These are phyloP conservation scores for Clitoria ternatea DNA, from an alignment of 306 rosid species.

Conservation along the genomic window DNA sequence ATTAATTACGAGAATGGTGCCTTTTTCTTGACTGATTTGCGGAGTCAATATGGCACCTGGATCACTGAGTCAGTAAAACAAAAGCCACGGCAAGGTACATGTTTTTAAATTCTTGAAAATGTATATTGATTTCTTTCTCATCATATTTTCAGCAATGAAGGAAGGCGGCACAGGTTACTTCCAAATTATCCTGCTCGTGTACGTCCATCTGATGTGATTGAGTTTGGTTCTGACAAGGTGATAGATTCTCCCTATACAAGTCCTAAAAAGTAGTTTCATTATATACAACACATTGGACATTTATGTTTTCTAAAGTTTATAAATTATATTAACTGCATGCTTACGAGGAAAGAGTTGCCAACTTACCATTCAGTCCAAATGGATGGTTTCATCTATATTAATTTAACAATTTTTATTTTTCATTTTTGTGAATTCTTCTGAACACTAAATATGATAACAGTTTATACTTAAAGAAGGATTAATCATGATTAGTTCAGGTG, in stretches of 20 bases:
- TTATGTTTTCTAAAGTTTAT: background rate
- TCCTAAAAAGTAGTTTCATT: background rate
- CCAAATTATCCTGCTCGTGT: conserved; percentile 61
- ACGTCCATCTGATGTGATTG: conserved; percentile 58
- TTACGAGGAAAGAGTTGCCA: background rate
- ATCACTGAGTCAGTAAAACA: conserved; percentile 62
- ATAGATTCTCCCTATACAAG: background rate
- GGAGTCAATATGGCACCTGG: conserved; percentile 80
- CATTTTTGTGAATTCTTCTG: no score
- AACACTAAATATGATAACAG: background rate
- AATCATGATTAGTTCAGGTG: background rate
- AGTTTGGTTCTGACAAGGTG: conserved; percentile 87
- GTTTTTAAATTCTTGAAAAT: background rate
- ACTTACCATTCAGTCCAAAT: no score
- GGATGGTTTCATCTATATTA: no score
- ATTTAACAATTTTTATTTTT: no score
- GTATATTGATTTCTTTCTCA: background rate
- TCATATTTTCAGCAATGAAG: conserved; percentile 58
- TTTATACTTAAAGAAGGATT: background rate
- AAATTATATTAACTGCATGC: background rate
- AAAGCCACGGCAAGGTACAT: background rate
- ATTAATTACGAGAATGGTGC: conserved; percentile 68
- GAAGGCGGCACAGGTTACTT: conserved; percentile 50
- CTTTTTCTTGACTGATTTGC: conserved; percentile 76
- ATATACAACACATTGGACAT: background rate